Conservation (phyloP, 306 rosid genomes). For the Quercus dentata region DNA sequence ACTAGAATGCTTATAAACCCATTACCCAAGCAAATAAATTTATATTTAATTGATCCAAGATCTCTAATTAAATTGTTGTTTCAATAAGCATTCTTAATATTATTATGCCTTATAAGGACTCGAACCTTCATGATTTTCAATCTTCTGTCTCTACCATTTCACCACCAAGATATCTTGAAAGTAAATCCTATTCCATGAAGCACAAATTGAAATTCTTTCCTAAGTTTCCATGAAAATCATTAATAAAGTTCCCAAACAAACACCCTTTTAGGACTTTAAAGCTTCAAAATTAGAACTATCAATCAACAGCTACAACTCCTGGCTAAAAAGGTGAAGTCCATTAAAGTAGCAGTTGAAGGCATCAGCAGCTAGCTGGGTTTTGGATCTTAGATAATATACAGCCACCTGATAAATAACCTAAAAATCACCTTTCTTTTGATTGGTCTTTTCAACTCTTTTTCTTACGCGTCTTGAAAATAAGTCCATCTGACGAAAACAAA, state of each 20-base stretch:
- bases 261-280: neutral
- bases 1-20: too few species aligned
- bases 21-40: too few species aligned
- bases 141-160: too few species aligned
- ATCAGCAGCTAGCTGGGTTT: too few species aligned
- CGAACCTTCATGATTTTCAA: neutral
- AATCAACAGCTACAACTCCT: neutral
- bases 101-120: too few species aligned
- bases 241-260: neutral
- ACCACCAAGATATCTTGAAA: neutral
- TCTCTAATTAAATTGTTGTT: too few species aligned
- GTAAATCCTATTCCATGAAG: neutral
- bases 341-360: neutral
- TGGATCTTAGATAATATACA: too few species aligned
- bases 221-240: neutral
- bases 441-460: too few species aligned
- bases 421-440: too few species aligned
- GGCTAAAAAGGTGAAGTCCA: neutral
- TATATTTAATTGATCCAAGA: too few species aligned
- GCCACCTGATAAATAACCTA: too few species aligned
- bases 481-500: fast-evolving
- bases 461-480: fast-evolving
- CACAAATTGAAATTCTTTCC: neutral
- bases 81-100: too few species aligned
- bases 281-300: neutral